Evolutionary conservation across 768 basidiomycete genomes (phyloP).

Genomic region (Psilocybe tampanensis): DNA sequence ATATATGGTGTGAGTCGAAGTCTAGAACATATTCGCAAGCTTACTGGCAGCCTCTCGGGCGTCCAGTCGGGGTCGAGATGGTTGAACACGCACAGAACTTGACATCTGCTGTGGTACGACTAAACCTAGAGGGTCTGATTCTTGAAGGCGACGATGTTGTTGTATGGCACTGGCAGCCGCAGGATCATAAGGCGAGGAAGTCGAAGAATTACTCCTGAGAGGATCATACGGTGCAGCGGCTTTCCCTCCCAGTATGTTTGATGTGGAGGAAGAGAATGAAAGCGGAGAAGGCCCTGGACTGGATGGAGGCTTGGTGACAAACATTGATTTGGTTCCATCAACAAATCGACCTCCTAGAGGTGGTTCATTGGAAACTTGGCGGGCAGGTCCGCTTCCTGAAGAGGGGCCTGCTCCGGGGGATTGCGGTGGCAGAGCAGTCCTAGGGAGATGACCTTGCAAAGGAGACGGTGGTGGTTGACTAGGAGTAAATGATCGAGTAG

Average conservation of each 20-base stretch:
- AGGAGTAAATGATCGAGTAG: conserved; percentile 26
- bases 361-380: conserved; percentile 39
- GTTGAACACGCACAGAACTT: conserved; percentile 71
- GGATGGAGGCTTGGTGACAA: conserved; percentile 52
- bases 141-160: conserved; percentile 27
- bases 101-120: conserved; percentile 67
- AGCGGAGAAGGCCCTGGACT: conserved; percentile 33
- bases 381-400: conserved; percentile 32
- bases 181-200: conserved; percentile 32
- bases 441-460: conserved; percentile 17
- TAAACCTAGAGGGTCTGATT: conserved; percentile 67
- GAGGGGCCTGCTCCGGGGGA: conserved; percentile 59
- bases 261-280: conserved; percentile 36
- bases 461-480: conserved; percentile 21
- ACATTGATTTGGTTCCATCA: conserved; percentile 84
- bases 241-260: conserved; percentile 20
- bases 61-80: conserved; percentile 75
- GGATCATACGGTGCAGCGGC: conserved; percentile 34
- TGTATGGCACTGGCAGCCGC: conserved; percentile 21
- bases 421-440: conserved; percentile 29
- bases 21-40: conserved; percentile 84
- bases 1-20: background rate
- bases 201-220: conserved; percentile 36
- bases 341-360: conserved; percentile 66
- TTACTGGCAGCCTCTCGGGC: conserved; percentile 87